Evolutionary conservation across 2,329 filamentous ascomycete genomes (phyloP).

Genomic region (Colletotrichum sp.): DNA sequence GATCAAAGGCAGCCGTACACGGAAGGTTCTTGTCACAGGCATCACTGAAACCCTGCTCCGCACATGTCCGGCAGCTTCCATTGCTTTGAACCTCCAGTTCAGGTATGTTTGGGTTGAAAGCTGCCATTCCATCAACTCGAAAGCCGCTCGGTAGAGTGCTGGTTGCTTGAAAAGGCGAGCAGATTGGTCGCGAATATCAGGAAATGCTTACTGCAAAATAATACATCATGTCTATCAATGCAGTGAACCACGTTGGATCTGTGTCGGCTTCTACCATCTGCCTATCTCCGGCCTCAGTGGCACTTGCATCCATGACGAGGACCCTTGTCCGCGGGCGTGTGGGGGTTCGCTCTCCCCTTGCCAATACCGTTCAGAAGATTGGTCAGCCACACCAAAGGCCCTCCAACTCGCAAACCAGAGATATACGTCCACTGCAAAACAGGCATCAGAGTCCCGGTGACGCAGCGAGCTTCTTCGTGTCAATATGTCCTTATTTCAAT

Average conservation of each 20-base stretch:
- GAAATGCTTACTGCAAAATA: background rate
- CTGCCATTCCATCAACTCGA: background rate
- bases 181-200: background rate
- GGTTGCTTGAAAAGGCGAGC: too few relatives aligned
- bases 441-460: background rate
- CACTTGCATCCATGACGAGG: background rate
- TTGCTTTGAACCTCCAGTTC: background rate
- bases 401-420: background rate
- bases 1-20: background rate
- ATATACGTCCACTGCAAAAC: background rate
- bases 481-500: background rate
- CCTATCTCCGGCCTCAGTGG: background rate
- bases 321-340: background rate
- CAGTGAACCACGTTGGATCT: background rate
- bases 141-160: too few relatives aligned
- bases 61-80: background rate
- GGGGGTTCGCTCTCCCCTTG: background rate
- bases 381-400: background rate
- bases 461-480: background rate
- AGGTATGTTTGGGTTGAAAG: background rate
- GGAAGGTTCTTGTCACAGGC: background rate
- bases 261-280: background rate
- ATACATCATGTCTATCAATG: background rate
- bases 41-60: background rate
- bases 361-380: background rate